Conservation (phyloP, 805 yeast species). For the Jamesozyma rosinii region DNA sequence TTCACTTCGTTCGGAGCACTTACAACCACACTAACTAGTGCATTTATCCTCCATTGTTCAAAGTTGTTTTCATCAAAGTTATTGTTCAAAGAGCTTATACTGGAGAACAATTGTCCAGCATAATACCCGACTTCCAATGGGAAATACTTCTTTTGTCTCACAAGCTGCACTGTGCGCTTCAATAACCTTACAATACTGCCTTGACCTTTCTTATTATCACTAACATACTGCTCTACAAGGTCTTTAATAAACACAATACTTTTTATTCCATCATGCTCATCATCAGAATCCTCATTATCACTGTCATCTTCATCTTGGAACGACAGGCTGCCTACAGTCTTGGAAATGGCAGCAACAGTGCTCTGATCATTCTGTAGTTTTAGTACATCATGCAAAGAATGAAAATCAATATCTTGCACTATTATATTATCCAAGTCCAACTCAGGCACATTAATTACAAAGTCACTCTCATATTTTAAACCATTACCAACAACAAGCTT, state of each 20-base stretch:
- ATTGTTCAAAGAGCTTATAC: conserved; percentile 47
- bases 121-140: conserved; percentile 55
- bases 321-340: background rate
- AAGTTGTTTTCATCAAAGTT: conserved; percentile 48
- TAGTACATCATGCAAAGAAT: background rate
- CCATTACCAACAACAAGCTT: conserved; percentile 20
- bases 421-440: conserved; percentile 3
- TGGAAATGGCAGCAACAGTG: background rate
- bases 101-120: conserved; percentile 43
- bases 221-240: conserved; percentile 46
- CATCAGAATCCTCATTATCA: conserved; percentile 29
- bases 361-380: background rate
- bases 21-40: conserved; percentile 55
- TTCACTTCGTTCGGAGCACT: conserved; percentile 41
- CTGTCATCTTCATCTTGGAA: conserved; percentile 3
- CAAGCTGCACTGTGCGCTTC: conserved; percentile 39
- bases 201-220: conserved; percentile 36
- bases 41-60: conserved; percentile 54
- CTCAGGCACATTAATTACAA: conserved; percentile 16
- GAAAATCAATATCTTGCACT: conserved; percentile 5
- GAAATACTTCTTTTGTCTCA: conserved; percentile 52
- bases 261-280: conserved; percentile 35
- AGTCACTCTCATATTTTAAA: conserved; percentile 25
- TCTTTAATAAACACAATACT: conserved; percentile 66
- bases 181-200: conserved; percentile 35